Evolutionary conservation across 306 rosid species (phyloP), one percentile per base, ranked within the genome.

Genomic region (Lathyrus oleraceus): DNA sequence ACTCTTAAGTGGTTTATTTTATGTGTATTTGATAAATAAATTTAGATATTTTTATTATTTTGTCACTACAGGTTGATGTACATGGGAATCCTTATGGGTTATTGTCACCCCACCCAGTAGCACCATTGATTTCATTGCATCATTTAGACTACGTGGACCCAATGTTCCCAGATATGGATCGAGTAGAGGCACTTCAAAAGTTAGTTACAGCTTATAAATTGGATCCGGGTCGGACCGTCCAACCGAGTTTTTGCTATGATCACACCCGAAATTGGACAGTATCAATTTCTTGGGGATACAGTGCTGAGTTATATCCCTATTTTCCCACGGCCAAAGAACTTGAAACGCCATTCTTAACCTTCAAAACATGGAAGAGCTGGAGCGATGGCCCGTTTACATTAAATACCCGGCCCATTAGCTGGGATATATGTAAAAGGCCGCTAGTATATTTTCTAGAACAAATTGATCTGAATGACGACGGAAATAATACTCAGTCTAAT

Each of bases 201-300:
- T 11, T 91, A 10, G 5, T 78, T 0, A 2, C 56, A 0, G 72
- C 82, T 0, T 76, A 79, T 9, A 20, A 82, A 68, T 1, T 14
- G 45, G 97, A 91, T 39, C 88, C 96, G 63, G 87, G 85, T 80
- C 90, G 90, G 57, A 57, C 79, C 11, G 14, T 91, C 0, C 96
- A 91, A 8, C 85, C 48, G 0, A 78, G 76, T 2, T 79, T 87
- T 48, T 89, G 92, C 23, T 87, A 91, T 19, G 94, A 91, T 61
- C 71, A 57, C 5, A 32, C 38, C 0, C 76, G 86, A 1, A 91
- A 91, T 15, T 89, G 96, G 96, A 70, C 96, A 0, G 67, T 91
- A 0, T 89, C 95, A 4, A 81, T 89, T 28, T 80, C 96, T 0
- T 91, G 96, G 97, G 95, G 97, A 0, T 89, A 81, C 73, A 76